Evolutionary conservation across 208 protist genomes (phyloP), one percentile per base, ranked within the genome.

Genomic region (Endotrypanum monterogeii): DNA sequence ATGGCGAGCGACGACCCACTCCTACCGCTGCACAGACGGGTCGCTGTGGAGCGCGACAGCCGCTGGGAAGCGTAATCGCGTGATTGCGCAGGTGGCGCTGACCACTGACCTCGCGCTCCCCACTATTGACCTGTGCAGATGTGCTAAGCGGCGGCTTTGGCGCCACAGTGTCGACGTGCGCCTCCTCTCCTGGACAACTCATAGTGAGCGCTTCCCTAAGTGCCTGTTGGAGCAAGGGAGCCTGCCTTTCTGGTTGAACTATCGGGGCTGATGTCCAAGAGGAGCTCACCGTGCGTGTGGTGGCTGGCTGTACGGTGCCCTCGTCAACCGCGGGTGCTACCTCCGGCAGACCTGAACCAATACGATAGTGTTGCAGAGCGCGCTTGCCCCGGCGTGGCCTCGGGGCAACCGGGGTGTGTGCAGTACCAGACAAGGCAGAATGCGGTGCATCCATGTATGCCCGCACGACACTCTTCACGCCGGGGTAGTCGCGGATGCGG

Each of bases 401-500:
- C 32, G 71, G 50, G 9, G 71, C n/a, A 7, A 14, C 56, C 48
- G 48, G 25, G 41, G 51, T 37, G 37, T 35, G 8, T 30, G 30
- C 12, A 7, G 63, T 18, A 18, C 30, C 23, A 7, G 30, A 37
- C 12, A 9, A 3, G 41, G 66, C 44, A 11, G 46, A 50, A 12
- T 23, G 23, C 50, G 52, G 23, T 28, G 55, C 54, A 46, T 66
- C 67, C 74, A 76, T 70, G 71, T 60, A 74, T 16, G 60, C 52
- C 4, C 73, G 80, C 37, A 83, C 79, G 7, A 68, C 71, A 37
- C 82, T 72, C 44, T 67, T 57, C 0, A 61, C 60, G 9, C 75
- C 71, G 48, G 75, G 76, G 71, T 89, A 84, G 56, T 25, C 35
- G 58, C 69, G 74, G 46, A 89, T 86, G 74, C 78, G 80, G 11